phyloP scores from a whole-genome alignment of 768 basidiomycete species.

The Ramaria rubella region DNA sequence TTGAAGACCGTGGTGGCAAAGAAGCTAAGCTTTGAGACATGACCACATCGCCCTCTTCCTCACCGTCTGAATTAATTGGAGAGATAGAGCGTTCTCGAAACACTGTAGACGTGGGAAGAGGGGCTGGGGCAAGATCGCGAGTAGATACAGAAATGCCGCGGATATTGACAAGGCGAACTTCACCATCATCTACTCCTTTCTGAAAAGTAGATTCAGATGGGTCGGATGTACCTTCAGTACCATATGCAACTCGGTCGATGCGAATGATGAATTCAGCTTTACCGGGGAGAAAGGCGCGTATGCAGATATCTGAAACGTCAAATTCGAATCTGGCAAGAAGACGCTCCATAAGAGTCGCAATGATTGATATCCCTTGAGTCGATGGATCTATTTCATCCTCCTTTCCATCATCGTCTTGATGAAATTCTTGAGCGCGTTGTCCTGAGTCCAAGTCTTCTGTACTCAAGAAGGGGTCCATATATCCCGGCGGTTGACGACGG shows the following conservation, averaged over 20 bases:
- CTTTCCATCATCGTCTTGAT: not conserved
- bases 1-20: slow-evolving; percentile 34
- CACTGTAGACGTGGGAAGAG: slow-evolving; percentile 41
- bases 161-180: slow-evolving; percentile 46
- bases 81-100: not conserved
- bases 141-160: slow-evolving; percentile 51
- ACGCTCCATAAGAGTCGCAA: slow-evolving; percentile 73
- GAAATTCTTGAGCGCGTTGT: not conserved
- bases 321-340: slow-evolving; percentile 75
- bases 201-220: not conserved
- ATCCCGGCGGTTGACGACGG: slow-evolving; percentile 55
- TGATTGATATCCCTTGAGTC: slow-evolving; percentile 59
- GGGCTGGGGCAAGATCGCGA: slow-evolving; percentile 33
- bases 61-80: slow-evolving; percentile 19
- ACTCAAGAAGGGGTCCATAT: slow-evolving; percentile 49
- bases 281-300: slow-evolving; percentile 62
- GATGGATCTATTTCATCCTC: slow-evolving; percentile 54
- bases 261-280: slow-evolving; percentile 55
- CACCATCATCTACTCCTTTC: slow-evolving; percentile 19
- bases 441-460: slow-evolving; percentile 25
- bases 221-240: slow-evolving; percentile 30
- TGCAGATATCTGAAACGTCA: slow-evolving; percentile 57
- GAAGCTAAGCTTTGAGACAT: slow-evolving; percentile 73
- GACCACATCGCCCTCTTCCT: slow-evolving; percentile 55
- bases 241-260: slow-evolving; percentile 53